Conservation (phyloP, 2,329 filamentous ascomycete species). For the Alternaria sp. region DNA sequence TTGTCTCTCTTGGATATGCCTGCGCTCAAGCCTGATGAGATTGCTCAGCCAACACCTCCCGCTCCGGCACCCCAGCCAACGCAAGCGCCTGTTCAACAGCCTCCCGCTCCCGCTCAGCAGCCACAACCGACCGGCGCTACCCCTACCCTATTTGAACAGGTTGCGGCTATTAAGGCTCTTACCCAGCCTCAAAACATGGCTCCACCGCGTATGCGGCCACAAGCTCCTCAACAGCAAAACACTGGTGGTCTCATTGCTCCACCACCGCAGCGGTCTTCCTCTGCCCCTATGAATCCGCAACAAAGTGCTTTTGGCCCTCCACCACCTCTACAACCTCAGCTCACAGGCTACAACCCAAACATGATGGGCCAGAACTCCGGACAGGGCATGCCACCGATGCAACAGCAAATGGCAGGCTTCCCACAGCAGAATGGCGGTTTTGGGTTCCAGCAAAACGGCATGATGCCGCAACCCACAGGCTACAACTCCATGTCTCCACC, state of each 20-base stretch:
- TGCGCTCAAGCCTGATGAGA: slow-evolving; percentile 47
- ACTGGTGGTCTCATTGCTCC: slow-evolving; percentile 74
- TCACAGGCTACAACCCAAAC: slow-evolving; percentile 73
- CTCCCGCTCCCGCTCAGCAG: slow-evolving; percentile 45
- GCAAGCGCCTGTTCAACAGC: slow-evolving; percentile 50
- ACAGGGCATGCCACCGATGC: slow-evolving; percentile 52
- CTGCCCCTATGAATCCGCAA: slow-evolving; percentile 79
- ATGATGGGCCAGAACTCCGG: slow-evolving; percentile 72
- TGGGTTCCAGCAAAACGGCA: slow-evolving; percentile 48
- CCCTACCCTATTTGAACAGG: slow-evolving; percentile 48
- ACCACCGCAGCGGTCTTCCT: slow-evolving; percentile 82
- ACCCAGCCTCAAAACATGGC: slow-evolving; percentile 50
- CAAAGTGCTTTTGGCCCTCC: slow-evolving; percentile 75
- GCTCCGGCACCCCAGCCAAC: slow-evolving; percentile 56
- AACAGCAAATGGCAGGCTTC: slow-evolving; percentile 53
- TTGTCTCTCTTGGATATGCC: slow-evolving; percentile 69
- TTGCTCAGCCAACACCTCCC: slow-evolving; percentile 53
- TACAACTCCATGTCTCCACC: slow-evolving; percentile 42
- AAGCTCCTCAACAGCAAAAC: slow-evolving; percentile 71
- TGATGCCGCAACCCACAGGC: slow-evolving; percentile 52
- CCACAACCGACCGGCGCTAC: slow-evolving; percentile 57
- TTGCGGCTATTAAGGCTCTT: slow-evolving; percentile 50
- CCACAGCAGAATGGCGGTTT: slow-evolving; percentile 47
- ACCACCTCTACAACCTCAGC: slow-evolving; percentile 80
- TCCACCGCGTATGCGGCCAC: slow-evolving; percentile 71